phyloP scores from a whole-genome alignment of 768 basidiomycete genomes.

The Dioszegia crocea region DNA sequence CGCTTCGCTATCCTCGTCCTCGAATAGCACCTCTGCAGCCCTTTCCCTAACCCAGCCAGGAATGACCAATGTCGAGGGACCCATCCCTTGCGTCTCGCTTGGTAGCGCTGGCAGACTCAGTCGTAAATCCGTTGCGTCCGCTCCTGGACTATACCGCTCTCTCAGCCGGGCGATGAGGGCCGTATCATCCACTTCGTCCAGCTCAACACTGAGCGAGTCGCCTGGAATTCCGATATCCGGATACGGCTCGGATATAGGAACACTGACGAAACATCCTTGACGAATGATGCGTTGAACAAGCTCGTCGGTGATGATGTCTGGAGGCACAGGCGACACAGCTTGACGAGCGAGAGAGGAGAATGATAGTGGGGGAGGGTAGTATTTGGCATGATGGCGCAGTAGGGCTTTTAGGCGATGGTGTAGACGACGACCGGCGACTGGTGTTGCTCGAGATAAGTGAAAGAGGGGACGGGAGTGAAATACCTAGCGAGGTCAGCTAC shows the following conservation, averaged over 20 bases:
- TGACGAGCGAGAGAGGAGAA: conserved; percentile 63
- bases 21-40: conserved; percentile 83
- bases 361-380: conserved; percentile 73
- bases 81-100: conserved; percentile 52
- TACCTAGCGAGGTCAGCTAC: conserved; percentile 54
- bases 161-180: conserved; percentile 4
- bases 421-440: conserved; percentile 77
- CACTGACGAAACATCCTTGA: conserved; percentile 82
- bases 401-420: conserved; percentile 75
- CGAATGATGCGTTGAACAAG: conserved; percentile 88
- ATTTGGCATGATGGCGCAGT: conserved; percentile 74
- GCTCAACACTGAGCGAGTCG: neutral
- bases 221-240: neutral
- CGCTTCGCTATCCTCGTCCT: conserved; percentile 68
- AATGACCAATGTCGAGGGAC: conserved; percentile 71
- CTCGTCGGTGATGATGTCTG: conserved; percentile 70
- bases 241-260: neutral
- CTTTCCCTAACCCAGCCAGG: conserved; percentile 95
- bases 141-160: conserved; percentile 13
- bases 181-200: conserved; percentile 6
- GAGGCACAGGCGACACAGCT: conserved; percentile 62
- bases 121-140: conserved; percentile 15
- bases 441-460: conserved; percentile 74
- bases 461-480: conserved; percentile 83
- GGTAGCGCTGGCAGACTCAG: conserved; percentile 1